Evolutionary conservation across 2,329 filamentous ascomycete species (phyloP).

Genomic region (Epichloe hybrida): DNA sequence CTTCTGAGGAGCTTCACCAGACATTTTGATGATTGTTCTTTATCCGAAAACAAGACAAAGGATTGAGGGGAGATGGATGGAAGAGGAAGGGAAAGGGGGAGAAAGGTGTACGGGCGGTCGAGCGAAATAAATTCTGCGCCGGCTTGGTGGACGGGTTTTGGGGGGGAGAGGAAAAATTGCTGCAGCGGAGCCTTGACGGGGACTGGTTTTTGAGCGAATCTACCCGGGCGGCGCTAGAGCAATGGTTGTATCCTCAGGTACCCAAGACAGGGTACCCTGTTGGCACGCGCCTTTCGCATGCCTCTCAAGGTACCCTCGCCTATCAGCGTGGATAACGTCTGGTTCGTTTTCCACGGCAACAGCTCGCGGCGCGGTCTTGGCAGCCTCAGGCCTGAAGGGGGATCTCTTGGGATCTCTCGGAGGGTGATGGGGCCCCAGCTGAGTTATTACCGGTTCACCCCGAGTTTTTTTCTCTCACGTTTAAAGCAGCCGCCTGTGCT

Average conservation of each 20-base stretch:
- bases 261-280: not conserved
- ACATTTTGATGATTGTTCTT: constrained; percentile 36
- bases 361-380: constrained; percentile 11
- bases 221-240: constrained; percentile 30
- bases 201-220: constrained; percentile 40
- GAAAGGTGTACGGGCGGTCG: constrained; percentile 26
- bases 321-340: not conserved
- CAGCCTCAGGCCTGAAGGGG: constrained; percentile 20
- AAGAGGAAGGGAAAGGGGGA: constrained; percentile 29
- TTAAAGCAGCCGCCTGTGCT: not conserved
- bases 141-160: constrained; percentile 29
- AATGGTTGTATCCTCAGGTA: constrained; percentile 8
- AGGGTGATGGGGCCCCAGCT: not conserved
- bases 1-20: constrained; percentile 39
- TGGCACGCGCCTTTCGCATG: not conserved
- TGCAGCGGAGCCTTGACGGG: constrained; percentile 30
- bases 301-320: constrained; percentile 1
- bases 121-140: constrained; percentile 32
- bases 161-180: constrained; percentile 38
- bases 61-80: constrained; percentile 48
- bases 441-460: constrained; percentile 22
- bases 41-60: constrained; percentile 33
- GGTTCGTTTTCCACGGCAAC: constrained; percentile 19
- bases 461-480: constrained; percentile 15
- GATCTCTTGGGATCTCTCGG: not conserved